A percentile compares a stretch with the other conserved stretches of the same genome.
phyloP scores from a whole-genome alignment of 2,329 filamentous ascomycete genomes.

The Trichophyton rubrum region DNA sequence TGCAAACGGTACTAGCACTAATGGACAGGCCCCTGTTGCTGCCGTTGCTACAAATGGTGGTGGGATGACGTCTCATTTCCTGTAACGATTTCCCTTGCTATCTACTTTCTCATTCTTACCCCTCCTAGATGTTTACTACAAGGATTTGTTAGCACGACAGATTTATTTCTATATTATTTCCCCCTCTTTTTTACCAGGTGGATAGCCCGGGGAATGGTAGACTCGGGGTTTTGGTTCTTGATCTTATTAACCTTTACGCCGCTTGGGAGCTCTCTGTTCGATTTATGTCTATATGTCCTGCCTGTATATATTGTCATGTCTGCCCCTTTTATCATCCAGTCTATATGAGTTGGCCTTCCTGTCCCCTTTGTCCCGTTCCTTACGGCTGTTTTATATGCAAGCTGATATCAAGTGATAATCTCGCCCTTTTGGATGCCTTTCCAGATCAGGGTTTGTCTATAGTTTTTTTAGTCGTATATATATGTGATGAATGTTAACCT shows the following conservation, averaged over 20 bases:
- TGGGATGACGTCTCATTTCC: slow-evolving; percentile 11
- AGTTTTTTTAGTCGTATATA: not conserved
- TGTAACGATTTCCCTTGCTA: slow-evolving; percentile 6
- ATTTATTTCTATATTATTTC: not conserved
- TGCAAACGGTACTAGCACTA: not conserved
- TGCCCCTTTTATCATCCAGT: not conserved
- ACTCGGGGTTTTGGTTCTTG: not conserved
- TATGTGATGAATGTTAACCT: not conserved
- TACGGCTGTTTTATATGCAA: not conserved
- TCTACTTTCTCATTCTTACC: not conserved
- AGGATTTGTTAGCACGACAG: not conserved
- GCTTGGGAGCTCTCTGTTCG: not conserved
- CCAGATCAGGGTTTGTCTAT: not conserved
- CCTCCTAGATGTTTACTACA: not conserved
- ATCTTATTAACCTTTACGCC: not conserved
- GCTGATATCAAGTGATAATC: not conserved
- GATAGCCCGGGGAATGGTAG: not conserved
- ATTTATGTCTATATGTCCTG: not conserved
- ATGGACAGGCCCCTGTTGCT: not conserved
- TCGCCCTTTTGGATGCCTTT: not conserved
- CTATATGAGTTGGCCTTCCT: not conserved
- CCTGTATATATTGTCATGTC: not conserved
- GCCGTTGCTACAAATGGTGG: slow-evolving; percentile 5
- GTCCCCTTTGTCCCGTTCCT: not conserved
- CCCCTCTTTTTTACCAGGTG: not conserved